Evolutionary conservation across 2,329 filamentous ascomycete species (phyloP).

Genomic region (Torrubiellomyces zombiae): DNA sequence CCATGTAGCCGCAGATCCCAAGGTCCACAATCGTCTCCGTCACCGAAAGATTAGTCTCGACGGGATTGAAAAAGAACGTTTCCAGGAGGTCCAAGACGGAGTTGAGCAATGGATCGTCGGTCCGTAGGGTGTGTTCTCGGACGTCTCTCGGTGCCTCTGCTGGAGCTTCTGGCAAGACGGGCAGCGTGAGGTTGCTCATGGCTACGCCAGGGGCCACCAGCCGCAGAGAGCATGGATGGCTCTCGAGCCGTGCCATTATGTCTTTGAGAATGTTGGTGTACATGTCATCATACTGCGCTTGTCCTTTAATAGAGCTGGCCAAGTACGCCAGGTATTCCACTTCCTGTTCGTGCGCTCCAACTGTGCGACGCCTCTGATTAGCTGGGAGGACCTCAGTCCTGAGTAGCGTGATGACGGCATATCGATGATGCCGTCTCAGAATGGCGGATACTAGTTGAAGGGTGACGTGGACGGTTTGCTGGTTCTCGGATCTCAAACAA

Average conservation of each 20-base stretch:
- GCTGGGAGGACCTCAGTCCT: slow-evolving; percentile 43
- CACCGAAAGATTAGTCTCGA: slow-evolving; percentile 78
- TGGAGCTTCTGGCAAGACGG: slow-evolving; percentile 36
- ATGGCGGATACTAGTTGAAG: slow-evolving; percentile 77
- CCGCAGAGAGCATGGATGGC: slow-evolving; percentile 55
- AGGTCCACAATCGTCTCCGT: slow-evolving; percentile 73
- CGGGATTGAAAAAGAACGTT: slow-evolving; percentile 74
- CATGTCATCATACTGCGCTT: slow-evolving; percentile 53
- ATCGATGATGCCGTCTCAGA: slow-evolving; percentile 71
- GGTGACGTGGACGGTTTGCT: slow-evolving; percentile 80
- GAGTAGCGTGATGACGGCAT: slow-evolving; percentile 63
- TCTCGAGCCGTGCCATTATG: slow-evolving; percentile 49
- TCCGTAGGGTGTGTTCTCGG: slow-evolving; percentile 42
- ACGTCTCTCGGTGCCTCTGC: slow-evolving; percentile 46
- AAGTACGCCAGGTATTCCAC: slow-evolving; percentile 54
- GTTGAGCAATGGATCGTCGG: slow-evolving; percentile 45
- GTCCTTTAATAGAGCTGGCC: slow-evolving; percentile 50
- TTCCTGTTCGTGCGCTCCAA: slow-evolving; percentile 60
- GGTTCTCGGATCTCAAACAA: slow-evolving; percentile 67
- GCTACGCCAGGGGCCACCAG: slow-evolving; percentile 46
- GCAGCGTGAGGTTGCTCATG: slow-evolving; percentile 37
- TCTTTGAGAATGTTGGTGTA: slow-evolving; percentile 61
- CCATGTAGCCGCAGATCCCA: slow-evolving; percentile 69
- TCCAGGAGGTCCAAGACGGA: slow-evolving; percentile 55
- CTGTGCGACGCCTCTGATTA: slow-evolving; percentile 43